Conservation (phyloP, 2,329 filamentous ascomycete genomes). For the Fusarium nelsonii region DNA sequence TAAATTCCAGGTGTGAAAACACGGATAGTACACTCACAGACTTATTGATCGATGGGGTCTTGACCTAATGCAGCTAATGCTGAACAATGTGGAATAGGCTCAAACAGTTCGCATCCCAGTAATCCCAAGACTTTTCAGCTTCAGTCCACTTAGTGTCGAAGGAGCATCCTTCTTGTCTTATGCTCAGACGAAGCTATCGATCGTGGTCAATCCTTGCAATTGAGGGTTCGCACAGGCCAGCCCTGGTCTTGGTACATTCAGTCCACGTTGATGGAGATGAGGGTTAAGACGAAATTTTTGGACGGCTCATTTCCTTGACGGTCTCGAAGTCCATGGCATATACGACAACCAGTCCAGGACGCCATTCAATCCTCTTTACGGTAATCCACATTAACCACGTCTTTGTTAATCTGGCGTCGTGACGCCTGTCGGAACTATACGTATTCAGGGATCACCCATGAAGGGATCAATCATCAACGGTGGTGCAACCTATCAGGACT, state of each 20-base stretch:
- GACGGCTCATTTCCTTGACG: conserved; percentile 5
- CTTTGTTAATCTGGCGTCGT: conserved; percentile 34
- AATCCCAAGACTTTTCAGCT: conserved; percentile 22
- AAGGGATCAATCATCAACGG: conserved; percentile 34
- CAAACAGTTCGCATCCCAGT: conserved; percentile 1
- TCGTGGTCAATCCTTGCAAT: conserved; percentile 17
- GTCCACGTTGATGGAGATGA: conserved; percentile 11
- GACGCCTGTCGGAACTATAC: conserved; percentile 19
- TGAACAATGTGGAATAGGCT: conserved; percentile 39
- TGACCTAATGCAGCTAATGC: conserved; percentile 38
- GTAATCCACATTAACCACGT: conserved; percentile 34
- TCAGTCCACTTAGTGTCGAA: not conserved
- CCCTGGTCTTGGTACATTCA: conserved; percentile 7
- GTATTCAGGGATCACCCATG: conserved; percentile 39
- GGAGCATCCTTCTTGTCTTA: not conserved
- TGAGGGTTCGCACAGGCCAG: conserved; percentile 13
- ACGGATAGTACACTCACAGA: not conserved
- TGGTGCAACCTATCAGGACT: conserved; percentile 40
- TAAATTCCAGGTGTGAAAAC: conserved; percentile 7
- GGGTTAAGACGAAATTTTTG: conserved; percentile 22
- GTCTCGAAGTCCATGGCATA: conserved; percentile 16
- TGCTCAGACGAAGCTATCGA: conserved; percentile 5
- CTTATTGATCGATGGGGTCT: conserved; percentile 15
- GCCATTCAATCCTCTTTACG: conserved; percentile 23
- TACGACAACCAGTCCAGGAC: conserved; percentile 20